A percentile compares a stretch with the other conserved stretches of the same genome.
phyloP scores from a whole-genome alignment of 2,329 filamentous ascomycete genomes.

The Sporothrix luriei region DNA sequence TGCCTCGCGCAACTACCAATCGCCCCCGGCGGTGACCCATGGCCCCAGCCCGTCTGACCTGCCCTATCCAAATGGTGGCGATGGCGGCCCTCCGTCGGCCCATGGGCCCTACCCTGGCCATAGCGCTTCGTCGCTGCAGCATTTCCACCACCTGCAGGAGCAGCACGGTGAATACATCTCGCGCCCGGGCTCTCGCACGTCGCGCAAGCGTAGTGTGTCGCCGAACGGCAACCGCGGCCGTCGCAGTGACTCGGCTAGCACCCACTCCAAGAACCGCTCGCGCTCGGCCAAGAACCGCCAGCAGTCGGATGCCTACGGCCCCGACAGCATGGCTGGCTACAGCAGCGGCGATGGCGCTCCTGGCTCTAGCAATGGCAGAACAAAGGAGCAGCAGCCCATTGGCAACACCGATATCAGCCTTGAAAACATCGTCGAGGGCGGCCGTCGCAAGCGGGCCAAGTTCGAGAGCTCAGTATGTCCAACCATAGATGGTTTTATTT shows the following conservation, averaged over 20 bases:
- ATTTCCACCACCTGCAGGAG: conserved; percentile 32
- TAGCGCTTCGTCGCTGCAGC: conserved; percentile 41
- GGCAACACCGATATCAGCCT: conserved; percentile 96
- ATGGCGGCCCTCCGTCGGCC: conserved; percentile 46
- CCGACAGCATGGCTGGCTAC: conserved; percentile 72
- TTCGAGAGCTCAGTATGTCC: conserved; percentile 92
- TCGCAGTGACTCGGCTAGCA: conserved; percentile 73
- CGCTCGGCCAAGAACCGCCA: conserved; percentile 61
- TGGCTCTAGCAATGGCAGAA: conserved; percentile 74
- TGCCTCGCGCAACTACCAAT: conserved; percentile 35
- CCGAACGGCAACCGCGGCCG: conserved; percentile 68
- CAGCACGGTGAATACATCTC: conserved; percentile 64
- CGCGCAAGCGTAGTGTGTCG: conserved; percentile 77
- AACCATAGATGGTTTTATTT: too few species aligned
- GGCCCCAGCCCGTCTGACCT: conserved; percentile 40
- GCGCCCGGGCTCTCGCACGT: conserved; percentile 69
- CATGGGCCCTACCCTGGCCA: conserved; percentile 53
- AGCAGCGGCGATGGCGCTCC: conserved; percentile 85
- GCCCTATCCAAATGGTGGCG: conserved; percentile 45
- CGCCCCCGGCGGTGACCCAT: conserved; percentile 26
- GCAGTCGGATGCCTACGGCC: conserved; percentile 51
- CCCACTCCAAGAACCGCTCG: conserved; percentile 64
- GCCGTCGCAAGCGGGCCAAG: conserved; percentile 91
- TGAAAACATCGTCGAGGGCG: conserved; percentile 97
- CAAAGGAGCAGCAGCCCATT: conserved; percentile 71